Conservation (phyloP, 768 basidiomycete species). For the Grammothele lineata region DNA sequence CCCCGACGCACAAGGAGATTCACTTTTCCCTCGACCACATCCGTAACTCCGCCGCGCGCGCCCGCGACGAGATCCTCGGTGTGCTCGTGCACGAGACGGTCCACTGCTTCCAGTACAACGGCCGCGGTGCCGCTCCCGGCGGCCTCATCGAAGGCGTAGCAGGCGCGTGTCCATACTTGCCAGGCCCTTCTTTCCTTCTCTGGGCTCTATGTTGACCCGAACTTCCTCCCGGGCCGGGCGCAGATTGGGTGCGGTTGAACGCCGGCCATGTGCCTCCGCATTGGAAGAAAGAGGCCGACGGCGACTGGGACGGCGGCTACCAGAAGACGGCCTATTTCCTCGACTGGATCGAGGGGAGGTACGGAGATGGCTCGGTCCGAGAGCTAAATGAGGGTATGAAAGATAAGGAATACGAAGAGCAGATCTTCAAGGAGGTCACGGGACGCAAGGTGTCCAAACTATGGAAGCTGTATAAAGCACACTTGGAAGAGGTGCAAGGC, state of each 20-base stretch:
- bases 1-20: constrained; percentile 60
- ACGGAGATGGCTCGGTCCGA: constrained; percentile 49
- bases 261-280: constrained; percentile 62
- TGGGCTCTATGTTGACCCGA: background rate
- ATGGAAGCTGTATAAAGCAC: constrained; percentile 52
- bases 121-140: constrained; percentile 52
- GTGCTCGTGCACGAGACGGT: constrained; percentile 75
- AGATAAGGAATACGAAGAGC: constrained; percentile 43
- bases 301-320: constrained; percentile 76
- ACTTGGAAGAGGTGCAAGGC: constrained; percentile 24
- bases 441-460: constrained; percentile 50
- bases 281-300: constrained; percentile 47
- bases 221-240: background rate
- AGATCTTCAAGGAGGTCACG: constrained; percentile 48
- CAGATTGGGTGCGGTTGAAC: constrained; percentile 70
- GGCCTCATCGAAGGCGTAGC: constrained; percentile 80
- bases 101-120: constrained; percentile 75
- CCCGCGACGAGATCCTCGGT: constrained; percentile 58
- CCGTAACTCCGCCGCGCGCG: constrained; percentile 37
- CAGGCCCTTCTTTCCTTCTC: background rate
- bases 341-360: constrained; percentile 55
- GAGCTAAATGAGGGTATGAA: constrained; percentile 55
- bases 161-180: constrained; percentile 38
- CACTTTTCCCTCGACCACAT: constrained; percentile 70
- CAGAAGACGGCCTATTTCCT: constrained; percentile 72